Evolutionary conservation across 1,139 yeast species (phyloP), one percentile per base, ranked within the genome.

Genomic region (Pneumocystis murina): DNA sequence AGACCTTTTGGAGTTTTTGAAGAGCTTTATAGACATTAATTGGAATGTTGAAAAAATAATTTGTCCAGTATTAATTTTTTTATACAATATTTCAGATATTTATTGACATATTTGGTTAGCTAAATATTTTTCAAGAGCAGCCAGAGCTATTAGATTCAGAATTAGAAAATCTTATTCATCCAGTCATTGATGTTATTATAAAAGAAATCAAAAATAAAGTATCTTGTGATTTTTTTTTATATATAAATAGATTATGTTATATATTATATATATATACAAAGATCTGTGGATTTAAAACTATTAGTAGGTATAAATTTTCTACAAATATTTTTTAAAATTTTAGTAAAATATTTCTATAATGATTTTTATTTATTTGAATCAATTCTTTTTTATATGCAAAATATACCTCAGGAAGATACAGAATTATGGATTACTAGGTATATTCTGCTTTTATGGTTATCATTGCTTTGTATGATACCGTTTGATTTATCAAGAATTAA

Each of bases 391-490:
- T 63, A 65, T 16, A 65, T 66, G 24, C 68, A 60, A 20, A 63
- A 38, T 20, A 66, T 20, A 68, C 70, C 20, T 17, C 39, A 61
- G n/a, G 62, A 62, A 1, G 59, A 35, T 14, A 54, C 57, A 1
- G 41, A 64, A 10, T 57, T 66, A 12, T 80, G 96, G 94, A 76
- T 82, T 67, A 81, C 81, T 62, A 72, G 78, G 12, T 87, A 82
- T 68, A 72, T 84, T 3, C 72, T 84, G 59, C 73, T 89, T n/a
- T 75, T 87, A 7, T 90, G 96, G 96, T 75, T 88, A 17, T 80
- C 86, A 0, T 82, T 85, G 38, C 74, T 89, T 24, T 80, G 84
- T 0, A 74, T 87, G 43, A 83, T 84, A 0, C 97, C 97, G 0
- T 90, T 90, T 70, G 78, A 80, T 2, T 75, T 90, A 59, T 74